Base-by-base conservation (phyloP, 192 early-diverging fungal species). In the Coemansia sp. region DNA sequence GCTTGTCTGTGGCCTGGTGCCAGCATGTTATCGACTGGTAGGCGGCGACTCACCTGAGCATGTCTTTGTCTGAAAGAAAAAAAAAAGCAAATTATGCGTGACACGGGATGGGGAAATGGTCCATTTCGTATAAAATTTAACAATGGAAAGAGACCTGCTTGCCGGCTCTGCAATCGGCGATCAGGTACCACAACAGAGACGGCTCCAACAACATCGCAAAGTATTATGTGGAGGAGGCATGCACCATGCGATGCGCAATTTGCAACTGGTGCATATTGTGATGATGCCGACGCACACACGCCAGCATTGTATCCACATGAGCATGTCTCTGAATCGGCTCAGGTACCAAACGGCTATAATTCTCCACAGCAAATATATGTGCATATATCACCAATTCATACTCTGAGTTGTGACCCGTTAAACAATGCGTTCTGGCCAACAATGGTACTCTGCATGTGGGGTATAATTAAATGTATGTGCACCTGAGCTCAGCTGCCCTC, bases 311-410 rank as follows among this genome's bases (percentile, higher is more conserved):
- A 24, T 29, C 52, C 52, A 29, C 3, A 27, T 27, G 22, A 12
- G 12, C 2, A 3, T 29, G 1, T 11, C 27, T 10, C 13, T 27
- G 52, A 55, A 55, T 13, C 27, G 27, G 52, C 11, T n/a, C 24
- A 11, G 52, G 52, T 15, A 31, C 52, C 24, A 12, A 5, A 5
- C 18, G n/a, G n/a, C 52, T 20, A 55, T 55, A 55, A 31, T 12
- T 12, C 13, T 31, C 12, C 52, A 31, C 11, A 5, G 1, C 10
- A 31, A 55, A 55, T 55, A 55, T 55, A 55, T 31, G 52, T 9
- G 52, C 52, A 55, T 55, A 55, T 55, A 55, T 55, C 24, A 15
- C 27, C 52, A 55, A 55, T 31, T 55, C 52, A 55, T 31, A 55
- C 24, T 9, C 52, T 24, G 52, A 24, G 27, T 8, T 31, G 27